phyloP scores from a whole-genome alignment of 176 grass and related monocot genomes.

The Hsuehochloa calcarea region DNA sequence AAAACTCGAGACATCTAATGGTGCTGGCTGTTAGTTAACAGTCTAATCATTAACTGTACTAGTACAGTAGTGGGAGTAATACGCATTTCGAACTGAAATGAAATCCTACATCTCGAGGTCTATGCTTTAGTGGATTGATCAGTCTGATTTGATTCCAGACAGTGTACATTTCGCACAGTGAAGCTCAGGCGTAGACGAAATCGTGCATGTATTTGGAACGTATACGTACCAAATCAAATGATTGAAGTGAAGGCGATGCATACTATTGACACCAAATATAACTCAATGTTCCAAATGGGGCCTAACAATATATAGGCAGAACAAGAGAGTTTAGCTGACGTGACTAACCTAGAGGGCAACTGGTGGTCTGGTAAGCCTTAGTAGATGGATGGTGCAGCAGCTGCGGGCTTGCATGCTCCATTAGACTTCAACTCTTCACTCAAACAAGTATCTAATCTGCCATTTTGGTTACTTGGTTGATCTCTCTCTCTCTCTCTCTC shows the following conservation, averaged over 20 bases:
- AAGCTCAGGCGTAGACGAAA: not conserved
- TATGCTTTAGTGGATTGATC: not conserved
- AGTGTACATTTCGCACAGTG: not conserved
- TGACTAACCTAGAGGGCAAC: not conserved
- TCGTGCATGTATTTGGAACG: not conserved
- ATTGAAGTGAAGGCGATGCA: not conserved
- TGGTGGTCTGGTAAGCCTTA: not conserved
- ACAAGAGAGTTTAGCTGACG: not conserved
- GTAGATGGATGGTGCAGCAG: not conserved
- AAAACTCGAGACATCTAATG: not conserved
- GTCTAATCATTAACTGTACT: constrained; percentile 5
- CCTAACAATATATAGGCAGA: not conserved
- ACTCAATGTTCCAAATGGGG: too few species aligned
- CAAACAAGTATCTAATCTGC: constrained; percentile 1
- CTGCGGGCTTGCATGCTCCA: not conserved
- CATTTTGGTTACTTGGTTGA: not conserved
- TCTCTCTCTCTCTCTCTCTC: not conserved
- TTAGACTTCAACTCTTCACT: not conserved
- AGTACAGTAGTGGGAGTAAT: not conserved
- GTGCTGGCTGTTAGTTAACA: not conserved
- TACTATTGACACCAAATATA: not conserved
- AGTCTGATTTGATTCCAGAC: not conserved
- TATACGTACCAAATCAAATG: not conserved
- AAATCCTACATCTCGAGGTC: not conserved
- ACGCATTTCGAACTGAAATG: not conserved